Percentiles rank a stretch among this genome's conserved stretches.
phyloP scores from a whole-genome alignment of 352 stramenopile species.

The Thalassiosira ordinaria region DNA sequence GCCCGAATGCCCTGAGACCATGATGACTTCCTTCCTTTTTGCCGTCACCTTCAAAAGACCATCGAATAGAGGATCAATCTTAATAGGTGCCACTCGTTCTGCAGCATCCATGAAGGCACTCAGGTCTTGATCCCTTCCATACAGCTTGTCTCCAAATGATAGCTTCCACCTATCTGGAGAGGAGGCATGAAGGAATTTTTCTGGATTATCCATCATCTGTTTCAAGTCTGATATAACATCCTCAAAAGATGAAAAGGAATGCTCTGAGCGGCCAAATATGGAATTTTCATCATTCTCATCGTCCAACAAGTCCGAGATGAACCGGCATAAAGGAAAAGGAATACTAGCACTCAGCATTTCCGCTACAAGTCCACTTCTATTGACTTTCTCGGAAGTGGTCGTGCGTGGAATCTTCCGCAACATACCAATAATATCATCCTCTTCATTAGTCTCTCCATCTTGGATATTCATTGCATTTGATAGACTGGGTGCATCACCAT shows the following conservation, averaged over 20 bases:
- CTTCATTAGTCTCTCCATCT: not conserved
- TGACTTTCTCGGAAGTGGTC: conserved; percentile 8
- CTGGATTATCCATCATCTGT: conserved; percentile 48
- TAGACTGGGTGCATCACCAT: no score
- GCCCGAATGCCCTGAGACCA: conserved; percentile 32
- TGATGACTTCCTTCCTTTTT: conserved; percentile 23
- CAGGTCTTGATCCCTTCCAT: conserved; percentile 35
- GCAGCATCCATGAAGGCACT: conserved; percentile 36
- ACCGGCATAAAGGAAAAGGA: conserved; percentile 38
- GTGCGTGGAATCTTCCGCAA: conserved; percentile 11
- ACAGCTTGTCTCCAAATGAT: conserved; percentile 42
- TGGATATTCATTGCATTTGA: no score
- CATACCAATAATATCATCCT: conserved; percentile 9
- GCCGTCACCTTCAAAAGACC: not conserved
- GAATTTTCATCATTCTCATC: conserved; percentile 4
- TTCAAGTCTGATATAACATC: conserved; percentile 44
- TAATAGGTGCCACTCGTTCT: not conserved
- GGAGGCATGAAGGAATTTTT: conserved; percentile 38
- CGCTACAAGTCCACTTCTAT: conserved; percentile 17
- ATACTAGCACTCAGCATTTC: conserved; percentile 32
- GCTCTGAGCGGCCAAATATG: conserved; percentile 21
- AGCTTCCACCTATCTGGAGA: conserved; percentile 30
- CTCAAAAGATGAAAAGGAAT: conserved; percentile 41
- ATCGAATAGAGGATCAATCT: conserved; percentile 28
- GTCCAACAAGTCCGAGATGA: conserved; percentile 40